Conservation (phyloP, 257 asterid genomes). For the Nemophila menziesii region DNA sequence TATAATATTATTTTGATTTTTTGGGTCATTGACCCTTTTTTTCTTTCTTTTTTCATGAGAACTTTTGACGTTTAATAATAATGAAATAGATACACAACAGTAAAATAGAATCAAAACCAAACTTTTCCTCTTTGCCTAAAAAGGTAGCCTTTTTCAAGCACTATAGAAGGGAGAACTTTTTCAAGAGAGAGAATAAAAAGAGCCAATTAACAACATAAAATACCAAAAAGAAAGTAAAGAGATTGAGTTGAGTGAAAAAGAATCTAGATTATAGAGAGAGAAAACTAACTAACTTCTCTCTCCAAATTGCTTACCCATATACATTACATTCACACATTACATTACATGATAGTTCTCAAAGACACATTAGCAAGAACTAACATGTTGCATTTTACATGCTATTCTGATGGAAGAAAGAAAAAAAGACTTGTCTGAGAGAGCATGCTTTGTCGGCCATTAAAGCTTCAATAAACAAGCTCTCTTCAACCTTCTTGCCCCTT, state of each 20-base stretch:
- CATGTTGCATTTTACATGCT: neutral
- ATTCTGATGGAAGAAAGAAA: slow-evolving; percentile 5
- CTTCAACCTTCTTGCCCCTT: slow-evolving; percentile 13
- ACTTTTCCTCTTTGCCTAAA: slow-evolving; percentile 22
- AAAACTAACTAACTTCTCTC: slow-evolving; percentile 12
- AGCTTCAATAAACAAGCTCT: slow-evolving; percentile 42
- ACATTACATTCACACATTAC: neutral
- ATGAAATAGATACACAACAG: too few relatives aligned
- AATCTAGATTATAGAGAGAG: slow-evolving; percentile 32
- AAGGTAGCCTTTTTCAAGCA: slow-evolving; percentile 43
- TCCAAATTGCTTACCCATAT: neutral
- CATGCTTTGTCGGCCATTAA: slow-evolving; percentile 96
- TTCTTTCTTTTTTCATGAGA: too few relatives aligned
- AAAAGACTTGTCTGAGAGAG: too few relatives aligned
- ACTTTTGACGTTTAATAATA: too few relatives aligned
- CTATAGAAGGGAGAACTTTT: slow-evolving; percentile 26
- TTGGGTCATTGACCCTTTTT: too few relatives aligned
- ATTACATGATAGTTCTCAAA: neutral
- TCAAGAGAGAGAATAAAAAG: slow-evolving; percentile 11
- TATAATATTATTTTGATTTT: too few relatives aligned
- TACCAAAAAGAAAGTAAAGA: slow-evolving; percentile 8
- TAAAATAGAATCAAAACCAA: slow-evolving; percentile 17
- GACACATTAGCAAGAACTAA: neutral
- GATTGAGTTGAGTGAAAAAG: slow-evolving; percentile 24
- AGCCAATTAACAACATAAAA: neutral